Conservation (phyloP, 2,329 filamentous ascomycete species). For the Allantophomopsis lycopodina region DNA sequence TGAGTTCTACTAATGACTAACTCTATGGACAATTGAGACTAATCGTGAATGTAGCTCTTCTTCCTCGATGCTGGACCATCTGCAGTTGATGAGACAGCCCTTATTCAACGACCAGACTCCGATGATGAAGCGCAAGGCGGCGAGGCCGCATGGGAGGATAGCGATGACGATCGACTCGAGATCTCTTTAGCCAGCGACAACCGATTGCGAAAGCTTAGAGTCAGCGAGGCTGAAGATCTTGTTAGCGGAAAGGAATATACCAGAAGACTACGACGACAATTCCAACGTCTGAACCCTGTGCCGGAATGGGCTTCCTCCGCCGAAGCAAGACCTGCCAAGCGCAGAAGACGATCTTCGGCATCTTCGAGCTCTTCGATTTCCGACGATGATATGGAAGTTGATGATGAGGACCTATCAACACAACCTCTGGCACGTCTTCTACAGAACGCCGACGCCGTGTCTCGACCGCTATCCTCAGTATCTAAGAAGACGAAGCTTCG, state of each 20-base stretch:
- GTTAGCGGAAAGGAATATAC: constrained; percentile 80
- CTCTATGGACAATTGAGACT: constrained; percentile 2
- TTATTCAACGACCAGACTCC: constrained; percentile 7
- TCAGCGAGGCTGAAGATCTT: constrained; percentile 71
- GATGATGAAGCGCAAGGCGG: constrained; percentile 26
- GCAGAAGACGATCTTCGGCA: constrained; percentile 35
- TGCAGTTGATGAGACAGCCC: constrained; percentile 7
- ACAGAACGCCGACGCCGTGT: constrained; percentile 58
- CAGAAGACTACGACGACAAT: constrained; percentile 67
- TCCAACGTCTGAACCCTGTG: constrained; percentile 41
- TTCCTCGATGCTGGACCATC: constrained; percentile 20
- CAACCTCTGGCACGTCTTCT: constrained; percentile 72
- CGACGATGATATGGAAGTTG: constrained; percentile 33
- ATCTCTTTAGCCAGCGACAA: constrained; percentile 69
- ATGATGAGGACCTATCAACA: constrained; percentile 46
- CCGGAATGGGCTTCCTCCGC: constrained; percentile 44
- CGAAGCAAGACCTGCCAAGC: constrained; percentile 34
- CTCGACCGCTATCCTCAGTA: constrained; percentile 26
- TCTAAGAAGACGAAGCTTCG: constrained; percentile 58
- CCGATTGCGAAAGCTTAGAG: constrained; percentile 69
- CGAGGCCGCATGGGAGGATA: constrained; percentile 75
- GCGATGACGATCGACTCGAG: constrained; percentile 79
- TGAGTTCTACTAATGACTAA: constrained; percentile 7
- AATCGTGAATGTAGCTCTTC: constrained; percentile 16
- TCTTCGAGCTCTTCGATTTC: constrained; percentile 22